phyloP scores from a whole-genome alignment of 768 basidiomycete species.

The Dacryopinax primogenitus region DNA sequence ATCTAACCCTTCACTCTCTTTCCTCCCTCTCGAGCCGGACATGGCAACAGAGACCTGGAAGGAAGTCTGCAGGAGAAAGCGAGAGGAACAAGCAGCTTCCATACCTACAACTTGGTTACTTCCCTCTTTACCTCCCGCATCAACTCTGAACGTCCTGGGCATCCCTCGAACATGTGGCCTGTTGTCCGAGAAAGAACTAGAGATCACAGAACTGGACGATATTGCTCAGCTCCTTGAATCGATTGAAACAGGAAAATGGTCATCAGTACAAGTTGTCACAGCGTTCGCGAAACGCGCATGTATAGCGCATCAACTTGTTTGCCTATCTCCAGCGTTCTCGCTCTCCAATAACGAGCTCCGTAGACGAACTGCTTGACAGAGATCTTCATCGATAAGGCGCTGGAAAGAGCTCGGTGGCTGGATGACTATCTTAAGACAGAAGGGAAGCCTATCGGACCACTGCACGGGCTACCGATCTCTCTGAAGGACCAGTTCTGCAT shows the following conservation, averaged over 20 bases:
- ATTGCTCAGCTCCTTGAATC: slow-evolving; percentile 20
- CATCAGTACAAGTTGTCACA: slow-evolving; percentile 13
- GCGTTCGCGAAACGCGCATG: slow-evolving; percentile 24
- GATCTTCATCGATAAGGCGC: slow-evolving; percentile 22
- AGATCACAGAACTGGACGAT: slow-evolving; percentile 47
- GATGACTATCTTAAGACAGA: slow-evolving; percentile 17
- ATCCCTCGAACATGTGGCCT: slow-evolving; percentile 47
- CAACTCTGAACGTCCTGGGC: slow-evolving; percentile 39
- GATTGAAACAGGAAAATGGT: background rate
- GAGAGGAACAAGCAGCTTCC: slow-evolving; percentile 36
- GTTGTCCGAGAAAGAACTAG: slow-evolving; percentile 42
- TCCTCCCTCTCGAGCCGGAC: background rate
- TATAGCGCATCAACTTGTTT: slow-evolving; percentile 24
- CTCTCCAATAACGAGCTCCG: background rate
- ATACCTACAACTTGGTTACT: slow-evolving; percentile 59
- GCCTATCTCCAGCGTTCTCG: background rate
- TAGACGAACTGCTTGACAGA: slow-evolving; percentile 25
- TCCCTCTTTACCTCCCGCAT: slow-evolving; percentile 26
- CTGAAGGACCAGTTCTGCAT: slow-evolving; percentile 28
- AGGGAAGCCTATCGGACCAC: slow-evolving; percentile 19
- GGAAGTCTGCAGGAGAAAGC: slow-evolving; percentile 43
- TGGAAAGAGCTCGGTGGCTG: slow-evolving; percentile 20
- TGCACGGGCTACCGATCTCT: slow-evolving; percentile 29
- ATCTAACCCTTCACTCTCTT: background rate
- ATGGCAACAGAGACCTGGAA: slow-evolving; percentile 31